These are phyloP conservation scores for Cystofilobasidium ferigula DNA, from an alignment of 768 basidiomycete genomes.

Conservation along the genomic window DNA sequence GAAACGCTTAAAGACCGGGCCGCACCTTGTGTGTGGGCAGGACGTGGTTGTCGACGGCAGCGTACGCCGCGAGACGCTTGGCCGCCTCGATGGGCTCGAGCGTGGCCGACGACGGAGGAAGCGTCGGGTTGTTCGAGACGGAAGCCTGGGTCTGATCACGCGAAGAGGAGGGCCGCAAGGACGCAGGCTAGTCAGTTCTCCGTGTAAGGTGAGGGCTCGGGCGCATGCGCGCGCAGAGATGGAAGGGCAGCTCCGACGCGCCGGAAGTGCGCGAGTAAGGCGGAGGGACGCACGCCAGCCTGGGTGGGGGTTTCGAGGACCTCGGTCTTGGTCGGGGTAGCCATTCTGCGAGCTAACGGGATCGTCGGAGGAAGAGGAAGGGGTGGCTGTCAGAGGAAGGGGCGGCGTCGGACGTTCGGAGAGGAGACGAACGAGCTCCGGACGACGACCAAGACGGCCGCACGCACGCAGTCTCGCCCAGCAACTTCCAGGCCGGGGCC, in stretches of 20 bases:
- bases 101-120: neutral
- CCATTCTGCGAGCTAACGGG: neutral
- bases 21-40: constrained; percentile 65
- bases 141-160: neutral
- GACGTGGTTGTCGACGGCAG: constrained; percentile 85
- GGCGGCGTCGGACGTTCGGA: too few relatives aligned
- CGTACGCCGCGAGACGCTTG: constrained; percentile 83
- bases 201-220: neutral
- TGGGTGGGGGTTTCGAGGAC: neutral
- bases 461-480: too few relatives aligned
- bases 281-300: neutral
- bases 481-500: neutral
- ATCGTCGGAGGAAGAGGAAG: neutral
- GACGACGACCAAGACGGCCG: too few relatives aligned
- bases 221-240: neutral
- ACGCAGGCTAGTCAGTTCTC: neutral
- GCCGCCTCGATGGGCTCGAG: constrained; percentile 54
- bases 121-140: constrained; percentile 13
- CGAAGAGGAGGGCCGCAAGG: neutral
- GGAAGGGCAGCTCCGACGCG: too few relatives aligned
- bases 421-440: too few relatives aligned
- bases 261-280: too few relatives aligned
- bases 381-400: neutral
- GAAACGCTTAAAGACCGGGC: neutral
- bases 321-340: constrained; percentile 5